phyloP scores from a whole-genome alignment of 2,329 filamentous ascomycete genomes.

The Stagonosporopsis tanaceti region DNA sequence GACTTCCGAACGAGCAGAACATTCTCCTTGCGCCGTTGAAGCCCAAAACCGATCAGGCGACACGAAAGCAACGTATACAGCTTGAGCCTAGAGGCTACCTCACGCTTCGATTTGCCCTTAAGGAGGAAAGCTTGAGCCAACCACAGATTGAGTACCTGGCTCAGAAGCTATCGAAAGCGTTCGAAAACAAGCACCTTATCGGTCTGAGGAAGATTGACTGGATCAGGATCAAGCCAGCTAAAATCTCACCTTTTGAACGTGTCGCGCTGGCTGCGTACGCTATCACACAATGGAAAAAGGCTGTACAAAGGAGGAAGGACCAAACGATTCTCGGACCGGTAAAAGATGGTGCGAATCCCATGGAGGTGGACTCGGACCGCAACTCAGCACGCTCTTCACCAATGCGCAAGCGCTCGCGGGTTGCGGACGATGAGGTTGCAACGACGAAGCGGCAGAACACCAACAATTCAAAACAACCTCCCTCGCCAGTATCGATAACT shows the following conservation, averaged over 20 bases:
- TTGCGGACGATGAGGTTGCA: constrained; percentile 23
- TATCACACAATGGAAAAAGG: constrained; percentile 41
- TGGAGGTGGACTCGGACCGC: constrained; percentile 9
- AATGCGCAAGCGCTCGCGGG: constrained; percentile 29
- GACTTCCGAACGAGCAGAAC: constrained; percentile 37
- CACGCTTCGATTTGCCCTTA: constrained; percentile 44
- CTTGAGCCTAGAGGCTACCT: constrained; percentile 37
- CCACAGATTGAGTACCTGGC: constrained; percentile 44
- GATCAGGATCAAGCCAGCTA: constrained; percentile 38
- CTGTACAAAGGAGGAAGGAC: constrained; percentile 29
- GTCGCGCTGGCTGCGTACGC: constrained; percentile 37
- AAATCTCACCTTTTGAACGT: constrained; percentile 36
- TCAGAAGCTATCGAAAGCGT: constrained; percentile 35
- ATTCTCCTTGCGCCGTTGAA: constrained; percentile 44
- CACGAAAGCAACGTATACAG: constrained; percentile 15
- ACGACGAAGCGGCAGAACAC: constrained; percentile 32
- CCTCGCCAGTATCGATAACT: constrained; percentile 37
- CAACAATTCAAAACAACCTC: constrained; percentile 30
- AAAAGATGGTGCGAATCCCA: background rate
- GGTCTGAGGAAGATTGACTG: constrained; percentile 45
- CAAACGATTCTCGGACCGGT: constrained; percentile 9
- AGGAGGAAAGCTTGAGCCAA: constrained; percentile 33
- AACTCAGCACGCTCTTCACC: constrained; percentile 13
- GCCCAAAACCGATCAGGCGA: constrained; percentile 10
- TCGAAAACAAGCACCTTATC: constrained; percentile 37